Evolutionary conservation across 192 early-diverging fungal genomes (phyloP).

Genomic region (Coemansia guatemalensis): DNA sequence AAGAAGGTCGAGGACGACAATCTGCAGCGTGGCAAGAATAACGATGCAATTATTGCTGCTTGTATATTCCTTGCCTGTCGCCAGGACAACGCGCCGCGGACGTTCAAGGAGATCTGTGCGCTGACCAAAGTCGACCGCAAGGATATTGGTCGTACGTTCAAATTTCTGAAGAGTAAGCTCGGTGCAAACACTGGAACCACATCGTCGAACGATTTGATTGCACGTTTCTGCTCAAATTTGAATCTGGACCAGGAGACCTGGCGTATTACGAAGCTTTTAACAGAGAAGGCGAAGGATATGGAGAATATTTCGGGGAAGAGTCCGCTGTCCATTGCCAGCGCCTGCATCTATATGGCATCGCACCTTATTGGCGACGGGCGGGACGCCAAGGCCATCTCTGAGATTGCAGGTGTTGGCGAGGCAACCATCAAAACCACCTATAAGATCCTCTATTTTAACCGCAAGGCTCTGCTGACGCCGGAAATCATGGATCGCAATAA

Average conservation of each 20-base stretch:
- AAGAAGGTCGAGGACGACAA: slow-evolving; percentile 89
- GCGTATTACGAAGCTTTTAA: slow-evolving; percentile 68
- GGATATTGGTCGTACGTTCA: slow-evolving; percentile 82
- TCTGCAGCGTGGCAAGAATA: slow-evolving; percentile 75
- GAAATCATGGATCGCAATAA: slow-evolving; percentile 31
- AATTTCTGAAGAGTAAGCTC: slow-evolving; percentile 54
- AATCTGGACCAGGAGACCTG: slow-evolving; percentile 67
- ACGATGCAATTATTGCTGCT: slow-evolving; percentile 84
- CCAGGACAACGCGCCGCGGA: slow-evolving; percentile 78
- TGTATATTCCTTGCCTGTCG: slow-evolving; percentile 94
- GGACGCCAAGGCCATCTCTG: slow-evolving; percentile 75
- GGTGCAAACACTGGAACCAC: slow-evolving; percentile 62
- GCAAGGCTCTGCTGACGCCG: slow-evolving; percentile 55
- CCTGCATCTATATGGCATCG: slow-evolving; percentile 85
- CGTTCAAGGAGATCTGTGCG: slow-evolving; percentile 92
- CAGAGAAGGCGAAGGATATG: slow-evolving; percentile 73
- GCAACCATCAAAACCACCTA: slow-evolving; percentile 89
- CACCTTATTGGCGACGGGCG: slow-evolving; percentile 67
- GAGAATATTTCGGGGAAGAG: slow-evolving; percentile 90
- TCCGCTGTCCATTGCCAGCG: slow-evolving; percentile 91
- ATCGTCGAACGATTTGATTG: slow-evolving; percentile 72
- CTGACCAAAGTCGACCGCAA: slow-evolving; percentile 91
- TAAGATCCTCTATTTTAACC: slow-evolving; percentile 64
- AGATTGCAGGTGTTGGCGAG: slow-evolving; percentile 88
- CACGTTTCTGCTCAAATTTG: slow-evolving; percentile 82